Evolutionary conservation across 1,139 yeast genomes (phyloP), one percentile per base, ranked within the genome.

Genomic region (Protomyces lactucae-debilis): DNA sequence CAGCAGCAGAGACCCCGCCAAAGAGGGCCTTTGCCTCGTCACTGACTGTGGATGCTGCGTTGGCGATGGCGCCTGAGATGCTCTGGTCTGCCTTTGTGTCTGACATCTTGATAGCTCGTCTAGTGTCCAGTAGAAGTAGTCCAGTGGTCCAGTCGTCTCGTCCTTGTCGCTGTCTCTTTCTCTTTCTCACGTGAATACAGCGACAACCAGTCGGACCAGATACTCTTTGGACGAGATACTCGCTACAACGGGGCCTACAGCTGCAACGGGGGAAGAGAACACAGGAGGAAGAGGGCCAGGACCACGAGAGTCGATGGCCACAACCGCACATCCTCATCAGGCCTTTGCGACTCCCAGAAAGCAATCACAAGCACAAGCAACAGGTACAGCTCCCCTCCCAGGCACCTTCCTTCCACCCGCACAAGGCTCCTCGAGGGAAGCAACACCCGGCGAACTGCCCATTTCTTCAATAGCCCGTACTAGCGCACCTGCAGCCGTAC

Each of bases 11-110:
- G 45, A 52, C 63, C 36, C 63, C 54, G 25, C 63, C 57, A 23
- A 59, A 59, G 40, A 59, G 54, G 35, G 63, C 63, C 16, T 55
- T 55, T 25, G 63, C 63, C 36, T 59, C 63, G 54, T 59, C 63
- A 16, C 52, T 59, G 32, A 59, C 55, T 2, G 43, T 52, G n/a
- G 63, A 18, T 14, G 63, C 52, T n/a, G 63, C 63, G 9, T 59
- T 51, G 45, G 63, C 53, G 43, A 59, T 59, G 52, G 63, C 63
- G 40, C 48, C 48, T 43, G 63, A 59, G 45, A 46, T 43, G 43
- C 43, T 14, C 57, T 59, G 63, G 25, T 59, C 63, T 12, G 52
- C 39, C 43, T 51, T 52, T 25, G 63, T 52, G 55, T 40, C 57
- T 40, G 63, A 43, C 48, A 43, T 21, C 40, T 36, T 14, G 14